A percentile compares a stretch with the other conserved stretches of the same genome.
Evolutionary conservation across 2,329 filamentous ascomycete genomes (phyloP).

Genomic region (Colletotrichum magnum): DNA sequence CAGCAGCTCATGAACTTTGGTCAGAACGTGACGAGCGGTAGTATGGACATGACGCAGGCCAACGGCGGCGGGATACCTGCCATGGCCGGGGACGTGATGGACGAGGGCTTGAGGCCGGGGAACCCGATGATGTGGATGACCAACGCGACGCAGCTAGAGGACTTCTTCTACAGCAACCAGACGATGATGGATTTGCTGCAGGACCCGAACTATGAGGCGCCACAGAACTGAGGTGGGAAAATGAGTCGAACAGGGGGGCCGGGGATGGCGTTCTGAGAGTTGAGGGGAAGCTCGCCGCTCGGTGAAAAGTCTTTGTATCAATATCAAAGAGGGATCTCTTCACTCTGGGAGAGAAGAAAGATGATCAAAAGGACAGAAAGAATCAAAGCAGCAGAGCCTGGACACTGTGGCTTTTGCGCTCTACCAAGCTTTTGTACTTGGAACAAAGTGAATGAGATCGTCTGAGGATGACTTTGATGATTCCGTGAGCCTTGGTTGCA

Average conservation of each 20-base stretch:
- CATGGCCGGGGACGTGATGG: slow-evolving; percentile 7
- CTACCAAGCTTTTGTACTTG: too few relatives aligned
- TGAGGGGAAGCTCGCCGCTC: too few relatives aligned
- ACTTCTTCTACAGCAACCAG: slow-evolving; percentile 56
- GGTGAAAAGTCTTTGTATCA: too few relatives aligned
- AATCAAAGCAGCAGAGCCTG: too few relatives aligned
- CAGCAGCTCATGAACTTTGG: slow-evolving; percentile 17
- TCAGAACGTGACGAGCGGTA: slow-evolving; percentile 19
- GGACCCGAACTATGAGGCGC: slow-evolving; percentile 40
- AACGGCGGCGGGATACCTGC: not conserved
- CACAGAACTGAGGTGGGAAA: not conserved
- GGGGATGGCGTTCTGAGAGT: not conserved
- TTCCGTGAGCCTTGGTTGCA: too few relatives aligned
- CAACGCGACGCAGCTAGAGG: slow-evolving; percentile 53
- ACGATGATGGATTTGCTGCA: slow-evolving; percentile 55
- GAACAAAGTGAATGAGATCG: too few relatives aligned
- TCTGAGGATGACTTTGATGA: too few relatives aligned
- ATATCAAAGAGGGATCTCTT: too few relatives aligned
- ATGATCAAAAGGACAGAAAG: too few relatives aligned
- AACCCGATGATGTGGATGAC: slow-evolving; percentile 54
- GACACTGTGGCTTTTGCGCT: too few relatives aligned
- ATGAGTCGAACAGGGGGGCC: not conserved
- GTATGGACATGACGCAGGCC: not conserved
- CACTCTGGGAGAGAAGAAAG: too few relatives aligned
- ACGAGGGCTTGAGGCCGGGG: slow-evolving; percentile 21